Evolutionary conservation across 2,329 filamentous ascomycete genomes (phyloP).

Genomic region (Cercospora brassicicola): DNA sequence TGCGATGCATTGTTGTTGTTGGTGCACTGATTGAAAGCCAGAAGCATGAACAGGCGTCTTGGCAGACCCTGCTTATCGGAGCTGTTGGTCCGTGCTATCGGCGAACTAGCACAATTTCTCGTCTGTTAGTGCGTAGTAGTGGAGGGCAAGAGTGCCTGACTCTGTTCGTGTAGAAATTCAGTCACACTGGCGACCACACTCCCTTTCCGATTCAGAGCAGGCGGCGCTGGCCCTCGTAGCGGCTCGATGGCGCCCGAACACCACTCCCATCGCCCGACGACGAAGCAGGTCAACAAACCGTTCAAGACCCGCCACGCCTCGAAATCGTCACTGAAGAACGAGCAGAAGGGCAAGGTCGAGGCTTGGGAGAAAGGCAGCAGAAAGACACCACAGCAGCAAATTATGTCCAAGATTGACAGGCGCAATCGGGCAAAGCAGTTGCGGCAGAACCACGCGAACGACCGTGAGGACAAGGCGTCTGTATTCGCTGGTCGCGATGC

Average conservation of each 20-base stretch:
- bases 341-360: conserved; percentile 81
- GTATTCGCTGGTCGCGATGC: conserved; percentile 85
- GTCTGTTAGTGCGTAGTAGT: neutral
- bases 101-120: conserved; percentile 1
- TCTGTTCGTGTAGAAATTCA: neutral
- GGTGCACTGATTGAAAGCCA: neutral
- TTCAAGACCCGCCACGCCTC: conserved; percentile 92
- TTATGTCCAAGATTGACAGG: conserved; percentile 96
- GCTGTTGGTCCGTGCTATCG: neutral
- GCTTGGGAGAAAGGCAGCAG: conserved; percentile 62
- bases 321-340: conserved; percentile 82
- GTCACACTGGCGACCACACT: conserved; percentile 33
- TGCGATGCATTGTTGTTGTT: neutral
- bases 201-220: conserved; percentile 86
- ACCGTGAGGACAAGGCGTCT: conserved; percentile 74
- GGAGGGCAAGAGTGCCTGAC: neutral
- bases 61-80: neutral
- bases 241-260: conserved; percentile 70
- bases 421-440: conserved; percentile 93
- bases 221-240: conserved; percentile 48
- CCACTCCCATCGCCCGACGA: conserved; percentile 90
- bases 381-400: conserved; percentile 90
- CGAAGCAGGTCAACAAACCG: conserved; percentile 81
- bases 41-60: neutral
- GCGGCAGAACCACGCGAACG: conserved; percentile 77